Percentiles rank a stretch among this genome's conserved stretches.
Evolutionary conservation across 2,329 filamentous ascomycete species (phyloP).

Genomic region (Diplodia sapinea): DNA sequence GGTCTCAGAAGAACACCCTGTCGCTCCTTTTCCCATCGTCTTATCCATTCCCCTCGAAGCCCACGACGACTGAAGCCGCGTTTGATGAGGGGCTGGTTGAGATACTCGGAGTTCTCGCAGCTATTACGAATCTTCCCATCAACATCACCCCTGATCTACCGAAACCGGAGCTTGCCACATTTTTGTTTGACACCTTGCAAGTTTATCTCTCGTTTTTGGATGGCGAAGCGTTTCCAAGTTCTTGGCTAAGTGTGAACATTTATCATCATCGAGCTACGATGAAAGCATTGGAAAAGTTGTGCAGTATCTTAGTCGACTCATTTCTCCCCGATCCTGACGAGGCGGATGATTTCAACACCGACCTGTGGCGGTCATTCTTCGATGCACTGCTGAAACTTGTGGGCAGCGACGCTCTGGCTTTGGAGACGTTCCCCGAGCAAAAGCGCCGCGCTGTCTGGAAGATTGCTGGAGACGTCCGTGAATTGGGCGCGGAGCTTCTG

Average conservation of each 20-base stretch:
- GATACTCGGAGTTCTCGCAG: slow-evolving; percentile 83
- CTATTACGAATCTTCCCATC: slow-evolving; percentile 74
- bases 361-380: slow-evolving; percentile 94
- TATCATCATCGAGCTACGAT: slow-evolving; percentile 92
- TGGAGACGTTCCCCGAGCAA: slow-evolving; percentile 97
- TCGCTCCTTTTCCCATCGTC: slow-evolving; percentile 88
- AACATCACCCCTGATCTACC: slow-evolving; percentile 77
- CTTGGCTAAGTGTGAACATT: slow-evolving; percentile 92
- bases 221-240: slow-evolving; percentile 85
- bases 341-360: slow-evolving; percentile 88
- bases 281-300: slow-evolving; percentile 81
- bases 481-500: slow-evolving; percentile 85
- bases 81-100: slow-evolving; percentile 91
- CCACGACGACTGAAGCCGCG: slow-evolving; percentile 63
- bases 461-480: slow-evolving; percentile 93
- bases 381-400: slow-evolving; percentile 86
- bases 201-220: slow-evolving; percentile 88
- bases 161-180: slow-evolving; percentile 73
- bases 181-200: slow-evolving; percentile 79
- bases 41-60: slow-evolving; percentile 84
- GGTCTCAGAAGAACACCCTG: slow-evolving; percentile 64
- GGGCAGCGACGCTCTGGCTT: slow-evolving; percentile 82
- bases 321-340: slow-evolving; percentile 90
- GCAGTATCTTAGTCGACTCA: slow-evolving; percentile 76
- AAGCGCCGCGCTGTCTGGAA: slow-evolving; percentile 98